Percentiles rank a stretch among this genome's conserved stretches.
Conservation (phyloP, 306 rosid species). For the Sicyos edulis region DNA sequence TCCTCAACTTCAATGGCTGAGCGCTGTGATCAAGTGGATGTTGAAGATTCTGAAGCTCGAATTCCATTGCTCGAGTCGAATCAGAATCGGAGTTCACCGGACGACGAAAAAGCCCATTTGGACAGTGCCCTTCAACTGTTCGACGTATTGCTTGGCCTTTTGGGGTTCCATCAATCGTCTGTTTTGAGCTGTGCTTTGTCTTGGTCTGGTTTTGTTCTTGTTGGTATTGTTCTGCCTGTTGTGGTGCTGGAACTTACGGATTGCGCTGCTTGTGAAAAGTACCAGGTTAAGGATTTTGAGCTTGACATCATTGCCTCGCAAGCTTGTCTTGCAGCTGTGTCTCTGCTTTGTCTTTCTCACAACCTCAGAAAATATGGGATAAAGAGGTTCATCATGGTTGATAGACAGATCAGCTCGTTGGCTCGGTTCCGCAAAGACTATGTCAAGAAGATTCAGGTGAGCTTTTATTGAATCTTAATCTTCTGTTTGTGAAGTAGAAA, state of each 20-base stretch:
- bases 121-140: constrained; percentile 5
- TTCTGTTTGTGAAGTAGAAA: neutral
- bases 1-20: constrained; percentile 19
- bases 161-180: constrained; percentile 22
- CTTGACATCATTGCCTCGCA: constrained; percentile 32
- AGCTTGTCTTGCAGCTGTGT: constrained; percentile 36
- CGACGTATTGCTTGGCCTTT: constrained; percentile 18
- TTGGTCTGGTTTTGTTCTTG: constrained; percentile 34
- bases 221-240: constrained; percentile 33
- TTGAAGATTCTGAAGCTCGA: constrained; percentile 4
- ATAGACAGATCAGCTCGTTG: constrained; percentile 29
- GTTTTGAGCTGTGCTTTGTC: constrained; percentile 22
- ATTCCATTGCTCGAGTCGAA: constrained; percentile 16
- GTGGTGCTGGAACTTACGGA: constrained; percentile 11
- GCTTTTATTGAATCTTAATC: constrained; percentile 4
- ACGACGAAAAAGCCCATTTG: constrained; percentile 18
- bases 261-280: constrained; percentile 28
- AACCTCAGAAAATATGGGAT: constrained; percentile 44
- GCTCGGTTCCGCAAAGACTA: constrained; percentile 36
- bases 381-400: constrained; percentile 41
- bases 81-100: constrained; percentile 1
- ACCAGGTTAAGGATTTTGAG: constrained; percentile 39
- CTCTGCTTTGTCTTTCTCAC: constrained; percentile 40
- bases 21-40: constrained; percentile 2
- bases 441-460: constrained; percentile 31